A percentile compares a stretch with the other conserved stretches of the same genome.
phyloP scores from a whole-genome alignment of 495 filamentous ascomycete species.

The Bacidia rubella region DNA sequence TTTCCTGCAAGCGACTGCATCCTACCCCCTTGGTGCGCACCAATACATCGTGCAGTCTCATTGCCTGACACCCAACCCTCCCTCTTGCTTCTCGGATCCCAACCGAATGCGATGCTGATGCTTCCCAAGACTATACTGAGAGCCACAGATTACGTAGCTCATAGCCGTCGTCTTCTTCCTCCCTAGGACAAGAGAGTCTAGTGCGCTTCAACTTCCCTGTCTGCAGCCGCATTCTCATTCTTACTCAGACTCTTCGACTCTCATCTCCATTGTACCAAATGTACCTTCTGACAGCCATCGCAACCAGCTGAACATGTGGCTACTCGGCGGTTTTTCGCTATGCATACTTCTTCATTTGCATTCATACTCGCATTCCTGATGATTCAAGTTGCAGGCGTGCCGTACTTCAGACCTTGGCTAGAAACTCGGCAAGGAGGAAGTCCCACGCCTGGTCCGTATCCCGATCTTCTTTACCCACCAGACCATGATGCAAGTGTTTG shows the following conservation, averaged over 20 bases:
- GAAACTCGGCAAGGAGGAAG: neutral
- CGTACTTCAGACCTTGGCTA: neutral
- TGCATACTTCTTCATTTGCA: neutral
- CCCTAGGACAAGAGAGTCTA: neutral
- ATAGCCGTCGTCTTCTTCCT: neutral
- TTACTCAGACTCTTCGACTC: neutral
- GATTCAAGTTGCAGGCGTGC: neutral
- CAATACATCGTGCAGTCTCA: conserved; percentile 1
- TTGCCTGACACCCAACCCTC: neutral
- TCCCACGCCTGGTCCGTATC: neutral
- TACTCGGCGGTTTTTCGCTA: neutral
- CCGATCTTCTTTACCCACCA: neutral
- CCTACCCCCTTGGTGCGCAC: neutral
- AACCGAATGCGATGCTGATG: neutral
- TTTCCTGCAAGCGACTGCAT: neutral
- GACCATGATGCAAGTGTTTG: neutral
- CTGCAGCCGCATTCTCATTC: neutral
- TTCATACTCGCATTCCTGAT: neutral
- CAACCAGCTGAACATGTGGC: neutral
- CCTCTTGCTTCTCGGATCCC: neutral
- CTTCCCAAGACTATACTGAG: neutral
- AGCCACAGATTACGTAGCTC: neutral
- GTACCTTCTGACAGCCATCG: neutral
- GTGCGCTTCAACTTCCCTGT: neutral
- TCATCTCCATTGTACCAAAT: neutral